Base-by-base conservation (phyloP, 2,329 filamentous ascomycete genomes). In the Knoxdaviesia proteae region DNA sequence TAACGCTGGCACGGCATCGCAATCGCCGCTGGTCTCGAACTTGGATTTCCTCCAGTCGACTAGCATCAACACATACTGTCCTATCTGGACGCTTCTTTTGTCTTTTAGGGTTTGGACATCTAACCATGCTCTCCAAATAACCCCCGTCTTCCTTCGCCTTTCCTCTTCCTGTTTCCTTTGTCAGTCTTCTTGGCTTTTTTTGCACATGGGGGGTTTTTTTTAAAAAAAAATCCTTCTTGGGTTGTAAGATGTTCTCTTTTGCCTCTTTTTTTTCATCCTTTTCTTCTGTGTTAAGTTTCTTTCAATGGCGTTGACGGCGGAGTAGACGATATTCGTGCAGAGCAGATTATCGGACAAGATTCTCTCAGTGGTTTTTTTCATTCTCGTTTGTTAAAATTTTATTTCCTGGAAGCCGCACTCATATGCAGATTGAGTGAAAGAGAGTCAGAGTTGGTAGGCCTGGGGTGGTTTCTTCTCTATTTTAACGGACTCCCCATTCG, bases 311-410 rank as follows among this genome's bases (percentile, higher is more conserved):
- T 20, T 20, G 20, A 20, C 20, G 20, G 20, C 20, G 20, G 20
- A 20, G 20, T 20, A 20, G 20, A 20, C 20, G 20, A 20, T 20
- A 20, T 20, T 20, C 20, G 3, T 20, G 20, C 20, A 20, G 20
- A 20, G 20, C 20, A 20, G 20, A 20, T 20, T 20, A 20, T 20
- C 20, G 20, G 20, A 3, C 3, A 20, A 20, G 20, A 20, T 20
- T 3, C 20, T 3, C 20, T 20, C 20, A 20, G 20, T 49, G 36
- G 45, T 47, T 49, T 48, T 44, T 49, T 49, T 47, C 44, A 47
- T 47, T 48, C 32, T 35, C 7, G n/a, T 30, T 41, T 31, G 41
- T 36, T n/a, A n/a, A n/a, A 42, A 34, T 44, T 6, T 7, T 40
- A 3, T 6, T 39, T 34, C 30, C 8, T 40, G 44, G 20, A 20